Evolutionary conservation across 2,329 filamentous ascomycete genomes (phyloP), one percentile per base, ranked within the genome.

Genomic region (Nemania abortiva): DNA sequence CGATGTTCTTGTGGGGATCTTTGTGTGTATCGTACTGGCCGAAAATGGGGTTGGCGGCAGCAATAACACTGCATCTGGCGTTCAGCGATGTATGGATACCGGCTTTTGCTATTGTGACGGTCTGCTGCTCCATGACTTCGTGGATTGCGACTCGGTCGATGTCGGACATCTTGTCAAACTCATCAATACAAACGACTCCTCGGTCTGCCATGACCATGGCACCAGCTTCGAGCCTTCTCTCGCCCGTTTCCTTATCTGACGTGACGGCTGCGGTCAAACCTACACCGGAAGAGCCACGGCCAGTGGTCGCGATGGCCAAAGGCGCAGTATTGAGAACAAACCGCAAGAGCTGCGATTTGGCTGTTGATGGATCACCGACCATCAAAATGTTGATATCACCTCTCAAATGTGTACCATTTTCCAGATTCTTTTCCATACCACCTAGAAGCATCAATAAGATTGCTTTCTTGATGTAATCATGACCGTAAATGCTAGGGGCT

Each of bases 81-180:
- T 99, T 99, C 69, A 99, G 86, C 2, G 95, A 97, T 0, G 96
- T 99, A 82, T 99, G 96, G 68, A 99, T 99, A 73, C 96, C 96
- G 1, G 96, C 96, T 83, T 99, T 99, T 61, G 96, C 96, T 77
- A 99, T 99, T 15, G 96, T 99, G 69, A 99, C 96, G 0, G 96
- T 99, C 82, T 99, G 96, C 83, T 99, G 96, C 83, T 99, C 96
- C 96, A 99, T 99, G 73, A 99, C 96, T 92, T 99, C 96, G 88
- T 99, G 96, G 75, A 99, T 99, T 55, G 96, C 96, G 3, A 99
- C 96, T 79, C 96, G 90, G 81, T 99, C 96, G 66, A 98, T 91
- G 79, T 99, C 96, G 66, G 94, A 98, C 96, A 99, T 99, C 82
- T 99, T 99, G 84, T 99, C 96, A 75, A 99, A 99, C 78, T 99